Percentiles rank a stretch among this genome's conserved stretches.
phyloP scores from a whole-genome alignment of 768 basidiomycete species.

The Gymnopilus dilepis region DNA sequence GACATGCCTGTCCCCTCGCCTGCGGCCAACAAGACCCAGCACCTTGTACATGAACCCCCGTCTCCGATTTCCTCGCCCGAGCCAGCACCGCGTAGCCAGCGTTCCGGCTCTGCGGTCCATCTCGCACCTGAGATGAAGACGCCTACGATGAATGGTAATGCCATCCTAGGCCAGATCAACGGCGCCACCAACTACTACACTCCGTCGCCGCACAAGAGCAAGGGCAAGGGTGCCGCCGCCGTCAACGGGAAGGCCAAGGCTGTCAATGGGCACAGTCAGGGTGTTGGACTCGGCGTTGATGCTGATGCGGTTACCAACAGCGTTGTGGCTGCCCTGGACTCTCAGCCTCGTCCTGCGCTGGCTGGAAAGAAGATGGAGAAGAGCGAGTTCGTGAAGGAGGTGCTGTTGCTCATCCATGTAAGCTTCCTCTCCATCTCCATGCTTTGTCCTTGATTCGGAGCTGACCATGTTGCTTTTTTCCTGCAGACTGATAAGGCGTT shows the following conservation, averaged over 20 bases:
- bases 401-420: conserved; percentile 67
- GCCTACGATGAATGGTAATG: conserved; percentile 33
- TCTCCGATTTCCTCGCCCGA: conserved; percentile 29
- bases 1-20: conserved; percentile 49
- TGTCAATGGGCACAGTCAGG: conserved; percentile 22
- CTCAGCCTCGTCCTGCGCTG: conserved; percentile 21
- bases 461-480: neutral
- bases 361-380: conserved; percentile 41
- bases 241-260: conserved; percentile 28
- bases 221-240: conserved; percentile 20
- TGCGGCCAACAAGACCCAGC: conserved; percentile 12
- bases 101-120: conserved; percentile 6
- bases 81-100: neutral
- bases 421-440: conserved; percentile 28
- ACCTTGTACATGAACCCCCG: conserved; percentile 24
- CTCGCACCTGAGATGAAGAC: conserved; percentile 32
- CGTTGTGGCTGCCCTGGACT: conserved; percentile 31
- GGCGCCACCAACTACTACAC: conserved; percentile 10
- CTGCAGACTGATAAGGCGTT: conserved; percentile 67
- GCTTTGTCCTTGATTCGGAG: conserved; percentile 2
- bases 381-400: conserved; percentile 63
- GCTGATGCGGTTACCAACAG: conserved; percentile 35
- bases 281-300: conserved; percentile 26
- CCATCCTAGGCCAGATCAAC: conserved; percentile 23
- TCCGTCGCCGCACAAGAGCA: conserved; percentile 19